Base-by-base conservation (phyloP, 139 green algal genomes). In the Chlamydomonas asymmetrica region DNA sequence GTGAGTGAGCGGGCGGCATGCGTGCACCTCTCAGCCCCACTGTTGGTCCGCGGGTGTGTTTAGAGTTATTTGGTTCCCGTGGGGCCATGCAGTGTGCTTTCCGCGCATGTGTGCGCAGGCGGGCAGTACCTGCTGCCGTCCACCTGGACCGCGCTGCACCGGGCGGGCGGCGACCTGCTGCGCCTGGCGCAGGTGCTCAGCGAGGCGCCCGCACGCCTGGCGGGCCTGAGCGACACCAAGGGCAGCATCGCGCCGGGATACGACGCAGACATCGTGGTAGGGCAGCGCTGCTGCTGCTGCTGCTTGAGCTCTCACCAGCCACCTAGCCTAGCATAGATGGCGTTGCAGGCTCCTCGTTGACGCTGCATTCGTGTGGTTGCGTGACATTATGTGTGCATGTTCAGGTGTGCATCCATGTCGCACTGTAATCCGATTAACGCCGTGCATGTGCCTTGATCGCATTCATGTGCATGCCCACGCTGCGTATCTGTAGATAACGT, bases 181-280 rank as follows among this genome's bases (percentile, higher is more conserved):
- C 22, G 38, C 0, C 60, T 92, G 60, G 71, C 80, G 4, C 35
- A 43, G 2, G 39, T 91, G 69, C 82, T 92, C 32, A 91, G 81
- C 70, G 57, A 73, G 49, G 62, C 80, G 18, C 93, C 94, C 7
- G 93, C 93, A 0, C 43, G 77, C 29, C 80, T 98, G 61, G 78
- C 86, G 3, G 85, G 86, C 2, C 59, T 98, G 41, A 13, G 27
- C 0, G 4, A 49, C 3, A 40, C 66, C 37, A 98, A 98, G 72
- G 95, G 95, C 4, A 31, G 37, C 7, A 82, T 98, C 8, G 69
- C 45, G 10, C 31, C 73, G 0, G 93, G 91, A 2, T 89, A 88
- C 62, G 91, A 98, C 63, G 95, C 94, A 0, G 95, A 98, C 79
- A 60, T 98, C 10, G 88, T 97, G 72, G 93, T 97, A 59, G 77